Percentiles rank a stretch among this genome's conserved stretches.
These are phyloP conservation scores for Trametes punicea DNA, from an alignment of 768 basidiomycete species.

Conservation along the genomic window DNA sequence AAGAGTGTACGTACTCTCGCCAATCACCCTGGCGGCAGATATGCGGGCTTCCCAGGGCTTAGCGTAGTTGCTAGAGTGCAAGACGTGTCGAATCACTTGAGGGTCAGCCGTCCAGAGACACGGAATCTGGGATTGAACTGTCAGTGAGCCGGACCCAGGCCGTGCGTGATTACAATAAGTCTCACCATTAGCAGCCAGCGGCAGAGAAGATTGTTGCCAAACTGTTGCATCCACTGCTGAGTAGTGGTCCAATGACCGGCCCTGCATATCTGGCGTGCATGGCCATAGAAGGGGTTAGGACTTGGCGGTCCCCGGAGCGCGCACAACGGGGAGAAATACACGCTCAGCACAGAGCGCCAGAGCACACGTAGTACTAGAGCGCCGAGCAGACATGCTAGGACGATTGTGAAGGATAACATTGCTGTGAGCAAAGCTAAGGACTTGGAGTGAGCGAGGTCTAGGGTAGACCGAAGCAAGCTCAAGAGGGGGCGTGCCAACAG, in stretches of 20 bases:
- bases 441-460: no score
- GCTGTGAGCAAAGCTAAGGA: neutral
- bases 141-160: no score
- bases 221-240: neutral
- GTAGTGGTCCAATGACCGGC: neutral
- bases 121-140: neutral
- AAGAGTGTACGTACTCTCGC: neutral
- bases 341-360: neutral
- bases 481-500: no score
- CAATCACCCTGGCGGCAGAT: constrained; percentile 3
- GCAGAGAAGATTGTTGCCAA: neutral
- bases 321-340: neutral
- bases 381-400: neutral
- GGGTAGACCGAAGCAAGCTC: no score
- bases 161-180: neutral
- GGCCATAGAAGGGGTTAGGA: constrained; percentile 1
- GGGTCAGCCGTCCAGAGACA: constrained; percentile 7
- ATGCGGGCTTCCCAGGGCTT: constrained; percentile 7
- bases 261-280: neutral
- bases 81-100: neutral
- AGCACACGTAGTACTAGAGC: neutral
- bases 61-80: constrained; percentile 1
- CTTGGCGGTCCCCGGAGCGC: neutral
- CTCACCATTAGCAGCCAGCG: constrained; percentile 6
- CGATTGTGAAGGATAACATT: neutral